Conservation (phyloP, 768 basidiomycete species). For the Agaricus sinodeliciosus region DNA sequence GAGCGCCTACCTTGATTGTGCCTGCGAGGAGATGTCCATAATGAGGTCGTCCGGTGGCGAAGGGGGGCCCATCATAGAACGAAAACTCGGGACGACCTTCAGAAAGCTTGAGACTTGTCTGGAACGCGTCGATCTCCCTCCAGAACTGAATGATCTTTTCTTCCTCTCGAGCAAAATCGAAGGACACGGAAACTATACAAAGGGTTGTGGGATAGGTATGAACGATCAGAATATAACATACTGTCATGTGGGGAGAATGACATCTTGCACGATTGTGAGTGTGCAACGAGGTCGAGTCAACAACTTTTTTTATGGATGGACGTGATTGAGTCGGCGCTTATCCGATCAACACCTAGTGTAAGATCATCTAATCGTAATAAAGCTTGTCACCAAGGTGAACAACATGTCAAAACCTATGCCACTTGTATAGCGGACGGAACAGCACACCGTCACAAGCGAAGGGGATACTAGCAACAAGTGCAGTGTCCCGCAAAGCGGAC, state of each 20-base stretch:
- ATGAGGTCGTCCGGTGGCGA: slow-evolving; percentile 94
- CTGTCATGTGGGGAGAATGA: slow-evolving; percentile 68
- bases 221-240: slow-evolving; percentile 28
- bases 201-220: slow-evolving; percentile 9
- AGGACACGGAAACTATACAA: slow-evolving; percentile 58
- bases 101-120: slow-evolving; percentile 87
- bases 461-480: too few species aligned
- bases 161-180: slow-evolving; percentile 85
- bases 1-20: slow-evolving; percentile 72
- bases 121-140: slow-evolving; percentile 97
- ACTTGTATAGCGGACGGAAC: too few species aligned
- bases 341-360: background rate
- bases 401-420: background rate
- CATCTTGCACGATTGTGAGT: slow-evolving; percentile 29
- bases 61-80: slow-evolving; percentile 97
- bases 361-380: slow-evolving; percentile 6
- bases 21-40: slow-evolving; percentile 93
- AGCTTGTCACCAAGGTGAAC: too few species aligned
- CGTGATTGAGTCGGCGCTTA: slow-evolving; percentile 7
- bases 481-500: too few species aligned
- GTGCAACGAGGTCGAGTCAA: too few species aligned
- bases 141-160: slow-evolving; percentile 87
- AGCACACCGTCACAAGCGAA: too few species aligned
- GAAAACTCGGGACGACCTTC: slow-evolving; percentile 87
- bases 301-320: background rate